These are phyloP conservation scores for Calocera viscosa DNA, from an alignment of 768 basidiomycete genomes.

Conservation along the genomic window DNA sequence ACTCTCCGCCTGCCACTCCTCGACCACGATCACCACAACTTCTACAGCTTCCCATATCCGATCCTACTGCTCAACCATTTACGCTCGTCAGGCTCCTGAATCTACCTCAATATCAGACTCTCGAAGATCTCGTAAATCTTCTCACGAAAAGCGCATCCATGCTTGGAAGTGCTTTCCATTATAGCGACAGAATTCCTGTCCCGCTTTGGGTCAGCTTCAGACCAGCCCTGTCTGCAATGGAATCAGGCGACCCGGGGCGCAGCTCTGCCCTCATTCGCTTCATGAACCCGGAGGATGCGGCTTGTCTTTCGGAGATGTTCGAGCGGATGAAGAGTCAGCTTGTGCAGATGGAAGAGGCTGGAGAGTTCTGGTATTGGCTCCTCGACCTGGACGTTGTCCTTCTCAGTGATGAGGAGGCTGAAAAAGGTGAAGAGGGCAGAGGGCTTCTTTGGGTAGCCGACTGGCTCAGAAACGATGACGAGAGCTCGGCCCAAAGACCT, in stretches of 20 bases:
- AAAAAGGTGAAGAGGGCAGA: constrained; percentile 2
- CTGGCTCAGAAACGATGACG: not conserved
- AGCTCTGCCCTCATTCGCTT: not conserved
- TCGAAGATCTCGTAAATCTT: not conserved
- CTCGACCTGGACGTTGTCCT: not conserved
- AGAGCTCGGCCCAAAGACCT: not conserved
- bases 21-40: not conserved
- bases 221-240: not conserved
- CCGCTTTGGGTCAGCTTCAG: not conserved
- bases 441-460: not conserved
- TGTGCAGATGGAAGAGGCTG: not conserved
- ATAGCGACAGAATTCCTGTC: not conserved
- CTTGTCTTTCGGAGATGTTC: not conserved
- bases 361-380: not conserved
- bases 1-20: not conserved
- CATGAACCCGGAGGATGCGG: not conserved
- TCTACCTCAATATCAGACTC: not conserved
- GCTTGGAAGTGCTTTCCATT: not conserved
- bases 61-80: not conserved
- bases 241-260: not conserved
- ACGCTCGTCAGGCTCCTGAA: not conserved
- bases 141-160: not conserved
- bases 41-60: not conserved
- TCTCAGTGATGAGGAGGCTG: not conserved
- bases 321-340: not conserved